phyloP scores from a whole-genome alignment of 2,329 filamentous ascomycete genomes.

The Xylaria sp. region DNA sequence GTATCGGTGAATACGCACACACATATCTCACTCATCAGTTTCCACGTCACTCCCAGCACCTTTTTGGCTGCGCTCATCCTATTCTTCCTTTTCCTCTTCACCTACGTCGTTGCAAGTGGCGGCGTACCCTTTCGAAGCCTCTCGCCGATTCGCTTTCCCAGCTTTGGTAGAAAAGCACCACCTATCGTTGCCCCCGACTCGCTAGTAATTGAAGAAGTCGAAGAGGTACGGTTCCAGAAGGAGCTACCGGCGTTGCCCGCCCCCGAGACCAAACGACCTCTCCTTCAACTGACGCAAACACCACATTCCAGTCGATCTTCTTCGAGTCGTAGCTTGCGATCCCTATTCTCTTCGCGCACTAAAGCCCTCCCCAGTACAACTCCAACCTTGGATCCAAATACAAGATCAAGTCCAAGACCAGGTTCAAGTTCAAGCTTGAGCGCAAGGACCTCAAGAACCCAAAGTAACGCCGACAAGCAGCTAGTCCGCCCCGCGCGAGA shows the following conservation, averaged over 20 bases:
- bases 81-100: slow-evolving; percentile 60
- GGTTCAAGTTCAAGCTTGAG: slow-evolving; percentile 13
- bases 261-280: slow-evolving; percentile 39
- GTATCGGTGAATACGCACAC: slow-evolving; percentile 71
- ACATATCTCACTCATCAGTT: slow-evolving; percentile 68
- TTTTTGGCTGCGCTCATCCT: slow-evolving; percentile 64
- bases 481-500: slow-evolving; percentile 31
- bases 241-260: slow-evolving; percentile 40
- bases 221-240: slow-evolving; percentile 31
- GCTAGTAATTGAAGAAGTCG: slow-evolving; percentile 29
- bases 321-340: slow-evolving; percentile 44
- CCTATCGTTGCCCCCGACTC: slow-evolving; percentile 18
- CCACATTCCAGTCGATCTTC: slow-evolving; percentile 38
- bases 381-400: slow-evolving; percentile 18
- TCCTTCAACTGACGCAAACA: slow-evolving; percentile 43
- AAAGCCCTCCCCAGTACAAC: slow-evolving; percentile 38
- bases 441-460: slow-evolving; percentile 17
- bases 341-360: slow-evolving; percentile 44
- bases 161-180: slow-evolving; percentile 23
- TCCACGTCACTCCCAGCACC: slow-evolving; percentile 67
- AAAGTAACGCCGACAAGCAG: slow-evolving; percentile 30
- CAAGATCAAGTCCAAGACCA: slow-evolving; percentile 23
- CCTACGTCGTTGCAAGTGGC: slow-evolving; percentile 56
- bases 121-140: slow-evolving; percentile 52
- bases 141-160: slow-evolving; percentile 41